A percentile compares a stretch with the other conserved stretches of the same genome.
These are phyloP conservation scores for Aspergillus spinulosporus DNA, from an alignment of 2,329 filamentous ascomycete species.

Conservation along the genomic window DNA sequence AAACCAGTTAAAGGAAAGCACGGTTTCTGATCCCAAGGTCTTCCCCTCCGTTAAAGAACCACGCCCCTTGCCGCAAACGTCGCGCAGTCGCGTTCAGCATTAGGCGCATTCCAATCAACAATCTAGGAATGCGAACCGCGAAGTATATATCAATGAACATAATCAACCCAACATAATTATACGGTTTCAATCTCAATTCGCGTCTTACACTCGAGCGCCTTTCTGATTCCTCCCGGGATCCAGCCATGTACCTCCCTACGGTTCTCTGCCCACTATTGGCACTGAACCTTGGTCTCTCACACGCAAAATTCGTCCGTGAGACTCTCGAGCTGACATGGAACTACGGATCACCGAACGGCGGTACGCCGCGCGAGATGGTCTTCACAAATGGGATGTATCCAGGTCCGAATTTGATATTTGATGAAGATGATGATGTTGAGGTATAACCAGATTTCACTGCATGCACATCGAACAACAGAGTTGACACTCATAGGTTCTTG, in stretches of 20 bases:
- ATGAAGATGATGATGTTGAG: constrained; percentile 33
- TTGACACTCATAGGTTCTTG: constrained; percentile 25
- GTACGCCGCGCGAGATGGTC: constrained; percentile 33
- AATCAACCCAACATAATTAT: background rate
- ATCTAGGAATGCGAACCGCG: background rate
- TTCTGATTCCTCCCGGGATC: background rate
- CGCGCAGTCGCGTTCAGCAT: background rate
- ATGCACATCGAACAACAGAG: background rate
- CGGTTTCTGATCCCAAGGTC: no score
- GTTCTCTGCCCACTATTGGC: background rate
- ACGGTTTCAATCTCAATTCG: background rate
- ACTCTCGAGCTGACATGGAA: constrained; percentile 35
- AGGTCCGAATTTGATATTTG: constrained; percentile 30
- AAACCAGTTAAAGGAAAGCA: no score
- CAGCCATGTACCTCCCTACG: constrained; percentile 1
- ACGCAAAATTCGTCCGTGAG: constrained; percentile 6
- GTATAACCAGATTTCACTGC: constrained; percentile 14
- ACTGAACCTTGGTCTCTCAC: background rate
- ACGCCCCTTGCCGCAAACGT: background rate
- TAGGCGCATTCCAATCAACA: background rate
- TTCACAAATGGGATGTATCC: constrained; percentile 38
- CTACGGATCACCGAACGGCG: constrained; percentile 36
- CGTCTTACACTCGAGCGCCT: background rate
- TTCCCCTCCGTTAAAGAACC: background rate
- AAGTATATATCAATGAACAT: background rate